Conservation (phyloP, 768 basidiomycete genomes). For the Fistulinella prunicolor region DNA sequence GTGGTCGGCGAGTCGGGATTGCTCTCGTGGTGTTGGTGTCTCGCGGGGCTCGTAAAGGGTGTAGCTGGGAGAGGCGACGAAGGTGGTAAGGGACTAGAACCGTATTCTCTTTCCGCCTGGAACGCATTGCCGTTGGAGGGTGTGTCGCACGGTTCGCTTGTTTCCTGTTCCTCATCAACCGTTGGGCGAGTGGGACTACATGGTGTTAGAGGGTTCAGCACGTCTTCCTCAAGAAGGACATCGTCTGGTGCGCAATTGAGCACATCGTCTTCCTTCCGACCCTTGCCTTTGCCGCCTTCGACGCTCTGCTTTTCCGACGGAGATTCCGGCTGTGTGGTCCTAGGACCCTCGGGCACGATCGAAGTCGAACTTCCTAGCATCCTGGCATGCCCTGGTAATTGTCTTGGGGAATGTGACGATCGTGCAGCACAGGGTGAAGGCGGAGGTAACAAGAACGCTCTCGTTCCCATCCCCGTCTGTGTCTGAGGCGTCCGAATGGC, state of each 20-base stretch:
- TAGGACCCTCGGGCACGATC: too few species aligned
- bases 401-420: slow-evolving; percentile 2
- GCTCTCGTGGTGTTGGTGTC: background rate
- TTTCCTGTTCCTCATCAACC: background rate
- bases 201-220: slow-evolving; percentile 35
- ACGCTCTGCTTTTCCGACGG: background rate
- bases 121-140: slow-evolving; percentile 6
- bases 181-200: background rate
- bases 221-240: slow-evolving; percentile 41
- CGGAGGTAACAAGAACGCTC: slow-evolving; percentile 27
- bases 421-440: slow-evolving; percentile 21
- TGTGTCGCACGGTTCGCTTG: slow-evolving; percentile 17
- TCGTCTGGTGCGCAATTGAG: slow-evolving; percentile 38
- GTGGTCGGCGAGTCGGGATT: slow-evolving; percentile 19
- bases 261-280: slow-evolving; percentile 23
- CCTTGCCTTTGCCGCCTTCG: slow-evolving; percentile 23
- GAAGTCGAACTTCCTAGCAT: background rate
- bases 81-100: slow-evolving; percentile 55
- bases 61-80: slow-evolving; percentile 61
- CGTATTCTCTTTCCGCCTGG: slow-evolving; percentile 25
- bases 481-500: slow-evolving; percentile 12
- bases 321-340: background rate
- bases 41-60: slow-evolving; percentile 36
- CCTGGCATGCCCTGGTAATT: background rate
- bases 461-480: slow-evolving; percentile 10